Percentiles rank a stretch among this genome's conserved stretches.
Evolutionary conservation across 192 early-diverging fungal genomes (phyloP).

Genomic region (Gonapodya prolifera): DNA sequence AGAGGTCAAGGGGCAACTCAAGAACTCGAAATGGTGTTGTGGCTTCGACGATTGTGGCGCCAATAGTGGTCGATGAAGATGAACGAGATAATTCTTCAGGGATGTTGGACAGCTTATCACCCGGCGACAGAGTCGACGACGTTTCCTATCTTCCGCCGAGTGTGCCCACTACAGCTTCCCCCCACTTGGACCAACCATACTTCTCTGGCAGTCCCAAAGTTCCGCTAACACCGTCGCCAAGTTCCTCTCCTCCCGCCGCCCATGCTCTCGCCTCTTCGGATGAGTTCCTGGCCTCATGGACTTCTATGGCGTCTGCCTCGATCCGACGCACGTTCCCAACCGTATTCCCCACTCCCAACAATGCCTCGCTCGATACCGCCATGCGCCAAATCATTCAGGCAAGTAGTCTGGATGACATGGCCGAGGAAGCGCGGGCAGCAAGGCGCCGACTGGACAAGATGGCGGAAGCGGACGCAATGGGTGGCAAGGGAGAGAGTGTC

Average conservation of each 20-base stretch:
- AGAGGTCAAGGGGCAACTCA: no score
- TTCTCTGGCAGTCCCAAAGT: no score
- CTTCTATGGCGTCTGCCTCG: background rate
- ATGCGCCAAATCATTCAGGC: slow-evolving; percentile 22
- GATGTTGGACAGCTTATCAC: no score
- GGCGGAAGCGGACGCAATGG: slow-evolving; percentile 16
- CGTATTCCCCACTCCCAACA: background rate
- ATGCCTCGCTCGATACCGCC: slow-evolving; percentile 14
- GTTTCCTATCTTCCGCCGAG: no score
- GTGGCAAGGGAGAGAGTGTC: slow-evolving; percentile 14
- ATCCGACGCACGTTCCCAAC: background rate
- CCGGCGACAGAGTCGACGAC: no score
- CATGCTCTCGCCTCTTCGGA: background rate
- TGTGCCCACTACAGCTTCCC: no score
- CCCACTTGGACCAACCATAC: no score
- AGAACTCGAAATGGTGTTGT: no score
- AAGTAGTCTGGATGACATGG: slow-evolving; percentile 15
- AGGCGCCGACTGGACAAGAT: slow-evolving; percentile 30
- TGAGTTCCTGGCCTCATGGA: background rate
- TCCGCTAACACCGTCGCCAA: no score
- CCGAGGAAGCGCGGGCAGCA: slow-evolving; percentile 13
- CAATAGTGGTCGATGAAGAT: no score
- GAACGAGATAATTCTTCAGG: no score
- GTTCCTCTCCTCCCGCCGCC: background rate
- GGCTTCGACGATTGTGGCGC: no score